Conservation (phyloP, 169 alveolate species). For the Eimeria acervulina region DNA sequence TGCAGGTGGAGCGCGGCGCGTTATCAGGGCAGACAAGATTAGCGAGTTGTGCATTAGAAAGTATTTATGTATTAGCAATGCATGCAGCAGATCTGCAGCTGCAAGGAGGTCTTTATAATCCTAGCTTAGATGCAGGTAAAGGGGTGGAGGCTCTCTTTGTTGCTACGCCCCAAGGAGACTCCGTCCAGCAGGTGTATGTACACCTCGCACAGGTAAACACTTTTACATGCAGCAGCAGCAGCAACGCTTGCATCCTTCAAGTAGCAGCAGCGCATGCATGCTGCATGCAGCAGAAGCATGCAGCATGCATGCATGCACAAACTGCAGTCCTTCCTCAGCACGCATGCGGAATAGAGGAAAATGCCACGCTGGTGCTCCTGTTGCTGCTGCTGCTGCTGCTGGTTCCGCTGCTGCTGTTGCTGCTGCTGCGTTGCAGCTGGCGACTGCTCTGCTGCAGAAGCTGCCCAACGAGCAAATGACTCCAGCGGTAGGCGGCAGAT, state of each 20-base stretch:
- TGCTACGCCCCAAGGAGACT: neutral
- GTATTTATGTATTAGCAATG: neutral
- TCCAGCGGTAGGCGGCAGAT: slow-evolving; percentile 10
- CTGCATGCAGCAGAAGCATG: neutral
- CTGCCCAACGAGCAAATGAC: slow-evolving; percentile 19
- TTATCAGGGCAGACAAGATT: slow-evolving; percentile 21
- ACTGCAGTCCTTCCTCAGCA: too few relatives aligned
- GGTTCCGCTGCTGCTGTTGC: neutral
- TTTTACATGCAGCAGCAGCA: neutral
- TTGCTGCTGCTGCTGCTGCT: too few relatives aligned
- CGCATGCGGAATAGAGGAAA: too few relatives aligned
- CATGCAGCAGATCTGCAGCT: slow-evolving; percentile 41
- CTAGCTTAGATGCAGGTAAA: neutral
- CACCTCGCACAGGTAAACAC: slow-evolving; percentile 25
- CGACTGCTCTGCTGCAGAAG: slow-evolving; percentile 38
- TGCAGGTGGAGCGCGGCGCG: slow-evolving; percentile 33
- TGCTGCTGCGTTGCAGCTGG: slow-evolving; percentile 11
- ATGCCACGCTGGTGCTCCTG: too few relatives aligned
- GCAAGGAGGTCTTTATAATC: slow-evolving; percentile 7
- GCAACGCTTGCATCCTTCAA: neutral
- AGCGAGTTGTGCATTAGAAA: neutral
- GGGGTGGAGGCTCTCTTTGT: slow-evolving; percentile 1
- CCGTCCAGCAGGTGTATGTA: slow-evolving; percentile 36
- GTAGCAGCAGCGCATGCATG: neutral
- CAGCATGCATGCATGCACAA: too few relatives aligned